phyloP scores from a whole-genome alignment of 164 flowering plant genomes.

The Nymphaea thermarum region DNA sequence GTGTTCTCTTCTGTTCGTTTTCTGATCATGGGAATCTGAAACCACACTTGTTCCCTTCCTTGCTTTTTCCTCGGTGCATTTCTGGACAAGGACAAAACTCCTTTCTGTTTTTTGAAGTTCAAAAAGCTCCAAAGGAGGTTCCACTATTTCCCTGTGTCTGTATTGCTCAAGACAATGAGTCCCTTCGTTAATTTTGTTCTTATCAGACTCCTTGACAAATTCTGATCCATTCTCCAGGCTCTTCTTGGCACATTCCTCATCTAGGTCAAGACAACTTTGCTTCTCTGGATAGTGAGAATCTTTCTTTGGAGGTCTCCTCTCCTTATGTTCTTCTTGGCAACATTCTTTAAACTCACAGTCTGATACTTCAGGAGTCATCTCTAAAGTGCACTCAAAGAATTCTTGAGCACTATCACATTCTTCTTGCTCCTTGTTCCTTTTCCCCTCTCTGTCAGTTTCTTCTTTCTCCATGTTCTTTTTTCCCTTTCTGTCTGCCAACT shows the following conservation, averaged over 20 bases:
- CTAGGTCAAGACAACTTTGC: neutral
- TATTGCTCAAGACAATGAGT: neutral
- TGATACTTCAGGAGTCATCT: neutral
- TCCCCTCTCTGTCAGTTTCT: neutral
- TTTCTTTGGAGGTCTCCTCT: neutral
- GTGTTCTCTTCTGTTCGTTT: neutral
- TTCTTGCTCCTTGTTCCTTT: neutral
- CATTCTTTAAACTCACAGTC: neutral
- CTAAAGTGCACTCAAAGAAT: neutral
- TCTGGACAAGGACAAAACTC: neutral
- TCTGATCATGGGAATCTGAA: neutral
- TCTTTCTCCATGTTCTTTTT: neutral
- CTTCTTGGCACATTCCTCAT: neutral
- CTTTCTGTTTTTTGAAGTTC: neutral
- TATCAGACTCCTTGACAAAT: neutral
- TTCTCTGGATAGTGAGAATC: neutral
- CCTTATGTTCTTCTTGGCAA: neutral
- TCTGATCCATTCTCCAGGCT: neutral
- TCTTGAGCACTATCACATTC: neutral
- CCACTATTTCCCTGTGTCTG: neutral
- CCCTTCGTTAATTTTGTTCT: neutral
- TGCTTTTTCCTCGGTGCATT: neutral
- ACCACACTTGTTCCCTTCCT: neutral
- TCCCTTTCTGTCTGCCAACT: neutral
- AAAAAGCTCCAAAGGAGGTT: neutral